Conservation (phyloP, 75 land plant genomes). For the Picea glauca region DNA sequence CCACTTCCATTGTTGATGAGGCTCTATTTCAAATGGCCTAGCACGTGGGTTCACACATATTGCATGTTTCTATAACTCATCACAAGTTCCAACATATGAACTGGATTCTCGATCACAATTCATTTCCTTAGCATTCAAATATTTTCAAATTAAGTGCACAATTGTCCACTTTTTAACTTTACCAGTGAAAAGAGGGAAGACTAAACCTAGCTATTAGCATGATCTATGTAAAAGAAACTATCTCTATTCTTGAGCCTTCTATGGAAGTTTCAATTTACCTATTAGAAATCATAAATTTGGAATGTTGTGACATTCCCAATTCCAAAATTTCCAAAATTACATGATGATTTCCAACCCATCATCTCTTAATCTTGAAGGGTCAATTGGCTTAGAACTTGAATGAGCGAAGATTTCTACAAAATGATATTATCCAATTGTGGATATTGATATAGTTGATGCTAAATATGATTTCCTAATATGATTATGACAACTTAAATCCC, state of each 20-base stretch:
- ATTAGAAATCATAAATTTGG: slow-evolving; percentile 20
- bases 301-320: slow-evolving; percentile 16
- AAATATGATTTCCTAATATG: slow-evolving; percentile 27
- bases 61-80: slow-evolving; percentile 78
- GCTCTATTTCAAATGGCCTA: slow-evolving; percentile 70
- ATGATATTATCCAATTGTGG: neutral
- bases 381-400: no score
- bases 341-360: slow-evolving; percentile 25
- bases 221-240: neutral
- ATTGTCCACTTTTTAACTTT: slow-evolving; percentile 53
- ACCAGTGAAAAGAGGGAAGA: slow-evolving; percentile 77
- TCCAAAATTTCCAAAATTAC: slow-evolving; percentile 7
- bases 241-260: neutral
- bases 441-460: neutral
- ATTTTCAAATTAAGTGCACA: slow-evolving; percentile 52
- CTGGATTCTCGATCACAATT: slow-evolving; percentile 71
- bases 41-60: slow-evolving; percentile 57
- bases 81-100: slow-evolving; percentile 52
- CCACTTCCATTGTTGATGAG: slow-evolving; percentile 65
- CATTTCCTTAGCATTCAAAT: slow-evolving; percentile 63
- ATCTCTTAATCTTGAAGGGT: slow-evolving; percentile 18
- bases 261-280: slow-evolving; percentile 13
- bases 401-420: neutral
- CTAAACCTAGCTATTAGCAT: slow-evolving; percentile 17
- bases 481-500: slow-evolving; percentile 42